Percentiles rank a stretch among this genome's conserved stretches.
Conservation (phyloP, 495 filamentous ascomycete species). For the Halenospora varia region DNA sequence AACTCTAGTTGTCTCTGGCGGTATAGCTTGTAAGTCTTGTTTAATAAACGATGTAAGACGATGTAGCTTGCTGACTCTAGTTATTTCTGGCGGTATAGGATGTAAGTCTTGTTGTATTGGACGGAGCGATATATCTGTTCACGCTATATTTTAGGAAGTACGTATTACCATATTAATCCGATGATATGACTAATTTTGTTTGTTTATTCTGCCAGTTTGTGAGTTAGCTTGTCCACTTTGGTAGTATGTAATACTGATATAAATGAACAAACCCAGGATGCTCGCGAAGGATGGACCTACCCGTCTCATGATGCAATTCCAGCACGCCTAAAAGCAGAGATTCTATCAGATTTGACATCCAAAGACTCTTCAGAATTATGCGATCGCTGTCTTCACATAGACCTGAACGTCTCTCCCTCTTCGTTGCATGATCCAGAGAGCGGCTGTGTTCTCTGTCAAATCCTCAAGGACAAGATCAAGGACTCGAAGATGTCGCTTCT, state of each 20-base stretch:
- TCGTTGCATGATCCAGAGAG: neutral
- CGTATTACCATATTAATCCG: neutral
- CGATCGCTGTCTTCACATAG: neutral
- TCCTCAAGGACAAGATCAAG: constrained; percentile 2
- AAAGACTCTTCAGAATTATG: constrained; percentile 5
- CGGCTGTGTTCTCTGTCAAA: constrained; percentile 3
- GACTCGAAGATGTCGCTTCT: neutral
- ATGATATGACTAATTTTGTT: neutral
- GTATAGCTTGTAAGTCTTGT: no score
- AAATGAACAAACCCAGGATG: constrained; percentile 1
- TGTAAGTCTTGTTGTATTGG: neutral
- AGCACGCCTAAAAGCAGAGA: no score
- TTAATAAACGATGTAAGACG: no score
- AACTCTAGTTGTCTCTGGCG: no score
- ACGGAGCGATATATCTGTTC: neutral
- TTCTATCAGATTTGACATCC: neutral
- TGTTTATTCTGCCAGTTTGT: neutral
- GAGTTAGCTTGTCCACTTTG: constrained; percentile 4
- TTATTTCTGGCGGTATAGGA: neutral
- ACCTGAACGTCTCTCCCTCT: neutral
- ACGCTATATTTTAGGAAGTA: neutral
- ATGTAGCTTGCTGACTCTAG: no score
- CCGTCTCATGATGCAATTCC: neutral
- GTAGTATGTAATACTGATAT: neutral
- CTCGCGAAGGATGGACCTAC: neutral